Base-by-base conservation (phyloP, 2,329 filamentous ascomycete genomes). In the Penicillium sp. region DNA sequence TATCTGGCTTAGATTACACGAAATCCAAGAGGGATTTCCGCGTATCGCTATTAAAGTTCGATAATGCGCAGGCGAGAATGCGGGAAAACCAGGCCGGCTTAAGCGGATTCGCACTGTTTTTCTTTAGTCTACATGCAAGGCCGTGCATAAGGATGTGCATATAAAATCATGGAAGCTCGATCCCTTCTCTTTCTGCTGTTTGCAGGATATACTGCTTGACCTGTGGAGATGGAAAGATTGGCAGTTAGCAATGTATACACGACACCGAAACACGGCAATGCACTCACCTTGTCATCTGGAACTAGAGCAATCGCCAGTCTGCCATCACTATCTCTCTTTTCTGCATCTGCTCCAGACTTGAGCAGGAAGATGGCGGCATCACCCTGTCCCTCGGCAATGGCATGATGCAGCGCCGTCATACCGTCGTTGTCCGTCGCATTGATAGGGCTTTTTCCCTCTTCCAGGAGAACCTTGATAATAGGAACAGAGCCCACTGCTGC, bases 401-500 rank as follows among this genome's bases (percentile, higher is more conserved):
- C 75, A 66, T 98, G 93, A 72, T 98, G 93, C 62, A 98, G 75
- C 3, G 93, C 86, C 23, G 93, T 97, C 67, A 88, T 84, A 1
- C 92, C 92, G 58, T 89, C 83, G 31, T 77, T 75, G 72, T 98
- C 93, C 2, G 86, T 84, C 2, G 89, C 84, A 69, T 95, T 89
- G 23, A 97, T 66, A 0, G 92, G 91, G 57, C 89, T 95, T 55
- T 78, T 80, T 57, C 77, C 79, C 59, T 88, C 81, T 62, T 88
- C 82, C 13, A 96, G 74, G 12, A 98, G 74, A 32, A 95, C 73
- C 60, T 84, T 87, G 42, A 95, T 78, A 74, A 98, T 89, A 4
- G 92, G 90, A n/a, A 87, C 81, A 3, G 87, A 92, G 6, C 95
- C 95, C 3, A 90, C 82, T 2, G 93, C 92, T 0, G 93, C 92